Evolutionary conservation across 257 asterid genomes (phyloP), one percentile per base, ranked within the genome.

Genomic region (Solanum pinnatisectum): DNA sequence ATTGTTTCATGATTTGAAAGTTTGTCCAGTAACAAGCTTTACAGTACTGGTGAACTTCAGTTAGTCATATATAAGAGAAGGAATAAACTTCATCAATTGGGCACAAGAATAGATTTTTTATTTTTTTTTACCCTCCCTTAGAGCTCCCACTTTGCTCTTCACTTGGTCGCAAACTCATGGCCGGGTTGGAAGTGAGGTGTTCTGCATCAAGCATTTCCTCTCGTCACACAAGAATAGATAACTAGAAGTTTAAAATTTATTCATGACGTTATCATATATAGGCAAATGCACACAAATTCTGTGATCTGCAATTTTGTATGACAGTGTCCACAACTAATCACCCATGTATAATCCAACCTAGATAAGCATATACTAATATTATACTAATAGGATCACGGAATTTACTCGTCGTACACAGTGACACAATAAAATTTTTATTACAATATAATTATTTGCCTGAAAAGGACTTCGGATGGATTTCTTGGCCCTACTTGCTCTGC

Each of bases 261-360:
- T 46, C 30, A 73, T 73, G 42, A 81, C 60, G 85, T 81, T 18
- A 46, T 81, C 65, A 46, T 46, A 15, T 15, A 8, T 35, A 36
- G 70, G 27, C 18, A 27, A 73, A 44, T 81, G 85, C 42, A 18
- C 68, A 30, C 11, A 30, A 30, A 32, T 18, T 27, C 70, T 20
- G 85, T 46, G 85, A 16, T 49, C 30, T 81, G 68, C 85, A 81
- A 46, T 27, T 18, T 30, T 49, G 40, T 46, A 56, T 56, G 70
- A 81, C 85, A 30, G 30, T 81, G 36, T 40, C 60, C 59, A 40
- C 84, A 77, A 39, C 84, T 40, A n/a, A 49, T 70, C 85, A 81
- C 85, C 14, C 16, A 81, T 33, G 2, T 13, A 15, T 78, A 20
- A 46, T 16, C 30, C 27, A 49, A 27, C 30, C 10, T 16, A 81